Evolutionary conservation across 1,284 basidiomycete species (phyloP).

Genomic region (Irpex rosettiformis): DNA sequence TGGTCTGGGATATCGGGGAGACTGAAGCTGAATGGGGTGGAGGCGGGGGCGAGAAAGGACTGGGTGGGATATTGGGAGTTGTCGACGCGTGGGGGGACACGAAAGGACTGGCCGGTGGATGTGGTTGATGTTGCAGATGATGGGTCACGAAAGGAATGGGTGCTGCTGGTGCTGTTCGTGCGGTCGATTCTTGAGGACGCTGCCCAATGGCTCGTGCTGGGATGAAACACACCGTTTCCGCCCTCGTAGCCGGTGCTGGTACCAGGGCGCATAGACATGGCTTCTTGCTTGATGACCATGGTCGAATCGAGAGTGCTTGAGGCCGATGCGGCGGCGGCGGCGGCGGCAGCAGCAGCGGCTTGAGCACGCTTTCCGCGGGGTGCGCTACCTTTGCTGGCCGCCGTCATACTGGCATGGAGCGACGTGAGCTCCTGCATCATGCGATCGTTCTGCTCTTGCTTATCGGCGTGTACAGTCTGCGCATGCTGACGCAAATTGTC

Average conservation of each 20-base stretch:
- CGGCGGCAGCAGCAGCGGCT: conserved; percentile 18
- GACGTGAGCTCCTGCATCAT: conserved; percentile 90
- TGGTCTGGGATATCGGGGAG: conserved; percentile 36
- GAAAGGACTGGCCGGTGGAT: conserved; percentile 59
- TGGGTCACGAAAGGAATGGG: conserved; percentile 65
- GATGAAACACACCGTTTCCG: conserved; percentile 30
- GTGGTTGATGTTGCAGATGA: neutral
- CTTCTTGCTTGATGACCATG: conserved; percentile 51
- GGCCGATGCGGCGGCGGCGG: conserved; percentile 18
- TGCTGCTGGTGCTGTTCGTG: conserved; percentile 26
- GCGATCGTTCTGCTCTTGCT: conserved; percentile 81
- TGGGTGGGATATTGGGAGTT: conserved; percentile 47
- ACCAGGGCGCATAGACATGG: conserved; percentile 54
- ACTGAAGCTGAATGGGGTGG: conserved; percentile 47
- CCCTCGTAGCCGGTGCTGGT: conserved; percentile 71
- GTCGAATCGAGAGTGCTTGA: conserved; percentile 34
- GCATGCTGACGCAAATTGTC: conserved; percentile 97
- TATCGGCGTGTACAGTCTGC: conserved; percentile 92
- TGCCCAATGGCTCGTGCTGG: conserved; percentile 25
- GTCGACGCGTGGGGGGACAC: conserved; percentile 43
- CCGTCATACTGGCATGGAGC: conserved; percentile 82
- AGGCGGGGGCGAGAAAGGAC: conserved; percentile 63
- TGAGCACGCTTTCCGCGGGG: conserved; percentile 39
- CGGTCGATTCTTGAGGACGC: conserved; percentile 37
- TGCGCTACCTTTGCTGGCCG: conserved; percentile 55